Evolutionary conservation across 495 filamentous ascomycete genomes (phyloP), one percentile per base, ranked within the genome.

Genomic region (Penicillium crystallinum): DNA sequence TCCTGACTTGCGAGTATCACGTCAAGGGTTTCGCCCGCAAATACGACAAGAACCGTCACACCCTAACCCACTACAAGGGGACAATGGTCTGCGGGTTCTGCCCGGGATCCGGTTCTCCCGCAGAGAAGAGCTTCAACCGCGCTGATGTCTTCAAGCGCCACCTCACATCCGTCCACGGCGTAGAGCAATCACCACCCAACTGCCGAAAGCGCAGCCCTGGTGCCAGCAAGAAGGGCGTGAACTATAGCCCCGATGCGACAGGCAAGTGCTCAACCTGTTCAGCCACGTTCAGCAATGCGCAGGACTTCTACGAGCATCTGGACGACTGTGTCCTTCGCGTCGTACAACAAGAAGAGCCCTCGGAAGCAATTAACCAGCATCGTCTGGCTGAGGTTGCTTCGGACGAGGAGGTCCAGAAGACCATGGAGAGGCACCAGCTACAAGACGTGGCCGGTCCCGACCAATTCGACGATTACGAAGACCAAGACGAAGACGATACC

Each of bases 21-120:
- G 79, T 80, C 52, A 97, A 97, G 69, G 93, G 93, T 1, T 99
- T 99, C 62, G 92, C 93, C 4, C 77, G 93, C 35, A 99, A 97
- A 62, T 99, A 99, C 62, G 93, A 99, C 70, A 97, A 97, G 74
- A 97, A 97, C 67, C 77, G 93, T n/a, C 93, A 99, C 64, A 96
- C 92, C 0, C 66, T 99, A 56, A 99, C 95, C 21, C 93, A 99
- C 58, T 99, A 99, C 78, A 97, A 97, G 69, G 95, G 95, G 5
- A 97, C 91, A 6, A 97, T 99, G 95, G 90, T 97, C 12, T 99
- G 93, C 66, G 91, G 92, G 10, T 97, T 99, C 70, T 99, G 93
- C 55, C 90, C 93, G 2, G 90, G 91, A 2, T 87, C 88, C 17
- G 95, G 95, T 10, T 95, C 91, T 0, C 80, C 91, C 1, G 89